Evolutionary conservation across 2,329 filamentous ascomycete genomes (phyloP), one percentile per base, ranked within the genome.

Genomic region (Lecanicillium sp.): DNA sequence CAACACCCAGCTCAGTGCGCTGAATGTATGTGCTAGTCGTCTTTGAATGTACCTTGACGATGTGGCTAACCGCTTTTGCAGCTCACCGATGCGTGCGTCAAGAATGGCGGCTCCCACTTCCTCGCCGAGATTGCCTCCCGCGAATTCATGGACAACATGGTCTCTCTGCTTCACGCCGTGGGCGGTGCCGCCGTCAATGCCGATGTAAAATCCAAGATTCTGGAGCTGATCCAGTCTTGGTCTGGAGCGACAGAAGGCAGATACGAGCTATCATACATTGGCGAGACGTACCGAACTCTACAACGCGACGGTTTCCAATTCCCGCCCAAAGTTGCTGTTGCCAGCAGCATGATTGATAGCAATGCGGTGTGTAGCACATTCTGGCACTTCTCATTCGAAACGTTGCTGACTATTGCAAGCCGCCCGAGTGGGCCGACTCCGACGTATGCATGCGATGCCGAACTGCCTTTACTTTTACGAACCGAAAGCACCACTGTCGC

Each of bases 371-470:
- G 86, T 76, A 29, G 49, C 26, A 32, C 30, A 30, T 21, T 11
- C 17, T 26, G 26, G 3, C 11, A 5, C 7, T 9, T 33, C 26
- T 26, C 15, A 27, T 37, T 23, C 19, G 10, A 26, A 17, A 5
- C 27, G 29, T n/a, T 29, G n/a, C 32, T 47, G 21, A 47, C 47
- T 7, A 10, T 33, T 8, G 10, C 20, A 27, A 95, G 84, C 93
- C 93, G 9, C 93, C 93, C 0, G 93, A 98, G 68, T 98, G 93
- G 93, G 83, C 84, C 43, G 93, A 98, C 68, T 96, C 91, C 10
- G 93, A 98, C 60, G 91, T 98, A 26, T 98, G 93, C 66, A 96
- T 98, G 90, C 86, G 93, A 62, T 98, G 93, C 66, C 83, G 93
- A 57, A 96, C 91, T 11, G 71, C 89, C 15, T 98, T 98, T 60